Conservation (phyloP, 2,329 filamentous ascomycete genomes). For the Dactylonectria macrodidyma region DNA sequence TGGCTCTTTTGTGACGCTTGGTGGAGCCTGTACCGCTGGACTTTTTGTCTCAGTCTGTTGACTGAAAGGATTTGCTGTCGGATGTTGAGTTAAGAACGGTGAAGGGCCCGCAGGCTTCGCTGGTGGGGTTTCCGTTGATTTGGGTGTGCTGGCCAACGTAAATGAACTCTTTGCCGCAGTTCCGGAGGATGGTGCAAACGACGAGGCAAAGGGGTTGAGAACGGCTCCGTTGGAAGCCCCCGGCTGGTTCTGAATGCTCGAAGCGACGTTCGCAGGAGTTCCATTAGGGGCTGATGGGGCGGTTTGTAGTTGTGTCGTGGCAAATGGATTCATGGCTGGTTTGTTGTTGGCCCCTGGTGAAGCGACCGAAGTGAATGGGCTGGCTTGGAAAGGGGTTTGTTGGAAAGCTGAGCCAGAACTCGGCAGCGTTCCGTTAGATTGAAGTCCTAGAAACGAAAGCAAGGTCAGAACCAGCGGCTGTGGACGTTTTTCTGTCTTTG, state of each 20-base stretch:
- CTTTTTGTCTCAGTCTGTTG: conserved; percentile 21
- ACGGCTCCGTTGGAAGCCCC: conserved; percentile 18
- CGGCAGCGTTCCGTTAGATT: conserved; percentile 40
- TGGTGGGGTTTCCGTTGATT: conserved; percentile 5
- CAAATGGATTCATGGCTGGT: conserved; percentile 42
- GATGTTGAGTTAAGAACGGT: conserved; percentile 27
- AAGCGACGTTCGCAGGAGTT: conserved; percentile 21
- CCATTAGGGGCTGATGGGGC: conserved; percentile 22
- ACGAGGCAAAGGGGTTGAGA: conserved; percentile 36
- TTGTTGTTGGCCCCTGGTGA: conserved; percentile 19
- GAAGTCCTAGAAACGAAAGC: conserved; percentile 47
- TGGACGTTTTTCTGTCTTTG: conserved; percentile 44
- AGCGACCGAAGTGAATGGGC: conserved; percentile 42
- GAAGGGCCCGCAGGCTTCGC: conserved; percentile 15
- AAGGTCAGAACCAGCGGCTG: conserved; percentile 50
- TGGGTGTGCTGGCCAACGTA: conserved; percentile 15
- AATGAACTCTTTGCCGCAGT: conserved; percentile 32
- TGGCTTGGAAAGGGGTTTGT: conserved; percentile 35
- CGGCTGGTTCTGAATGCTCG: conserved; percentile 13
- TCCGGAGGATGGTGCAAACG: not conserved
- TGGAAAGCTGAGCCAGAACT: conserved; percentile 36
- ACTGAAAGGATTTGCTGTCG: not conserved
- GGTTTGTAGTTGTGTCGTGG: conserved; percentile 21
- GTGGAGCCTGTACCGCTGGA: conserved; percentile 1
- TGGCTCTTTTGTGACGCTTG: conserved; percentile 9